Percentiles rank a stretch among this genome's conserved stretches.
These are phyloP conservation scores for Puccinia novopanici DNA, from an alignment of 1,284 basidiomycete genomes.

Conservation along the genomic window DNA sequence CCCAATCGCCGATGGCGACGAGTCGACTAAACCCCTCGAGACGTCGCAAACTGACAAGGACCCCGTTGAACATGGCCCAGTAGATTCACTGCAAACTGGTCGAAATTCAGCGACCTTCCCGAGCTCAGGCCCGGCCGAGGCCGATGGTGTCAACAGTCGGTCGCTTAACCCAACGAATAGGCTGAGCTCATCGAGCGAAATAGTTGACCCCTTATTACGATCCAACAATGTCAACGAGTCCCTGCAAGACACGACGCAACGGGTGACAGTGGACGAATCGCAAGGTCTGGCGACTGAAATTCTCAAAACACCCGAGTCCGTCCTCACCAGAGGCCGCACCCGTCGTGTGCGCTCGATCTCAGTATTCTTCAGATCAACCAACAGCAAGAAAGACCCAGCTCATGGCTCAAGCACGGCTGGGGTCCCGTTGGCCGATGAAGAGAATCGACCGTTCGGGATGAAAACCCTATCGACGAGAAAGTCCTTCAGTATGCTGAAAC, in stretches of 20 bases:
- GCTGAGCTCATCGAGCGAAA: slow-evolving; percentile 7
- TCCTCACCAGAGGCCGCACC: neutral
- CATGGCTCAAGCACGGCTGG: neutral
- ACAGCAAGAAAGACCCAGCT: neutral
- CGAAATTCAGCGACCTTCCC: neutral
- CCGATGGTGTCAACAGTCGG: neutral
- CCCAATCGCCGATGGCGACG: neutral
- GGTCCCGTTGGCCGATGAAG: neutral
- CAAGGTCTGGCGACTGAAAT: neutral
- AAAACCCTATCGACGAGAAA: neutral
- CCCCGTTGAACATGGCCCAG: neutral
- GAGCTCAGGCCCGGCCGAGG: neutral
- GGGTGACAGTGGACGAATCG: neutral
- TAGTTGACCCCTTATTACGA: slow-evolving; percentile 4
- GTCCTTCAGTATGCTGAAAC: neutral
- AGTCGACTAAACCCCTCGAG: neutral
- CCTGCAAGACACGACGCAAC: neutral
- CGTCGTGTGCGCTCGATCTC: slow-evolving; percentile 13
- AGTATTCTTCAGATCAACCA: neutral
- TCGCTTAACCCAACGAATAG: neutral
- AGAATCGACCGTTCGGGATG: neutral
- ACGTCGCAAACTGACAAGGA: neutral
- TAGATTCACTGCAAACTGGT: neutral
- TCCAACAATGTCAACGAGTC: neutral
- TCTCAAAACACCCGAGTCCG: neutral